Evolutionary conservation across 1,284 basidiomycete genomes (phyloP).

Genomic region (Cryptococcus depauperatus): DNA sequence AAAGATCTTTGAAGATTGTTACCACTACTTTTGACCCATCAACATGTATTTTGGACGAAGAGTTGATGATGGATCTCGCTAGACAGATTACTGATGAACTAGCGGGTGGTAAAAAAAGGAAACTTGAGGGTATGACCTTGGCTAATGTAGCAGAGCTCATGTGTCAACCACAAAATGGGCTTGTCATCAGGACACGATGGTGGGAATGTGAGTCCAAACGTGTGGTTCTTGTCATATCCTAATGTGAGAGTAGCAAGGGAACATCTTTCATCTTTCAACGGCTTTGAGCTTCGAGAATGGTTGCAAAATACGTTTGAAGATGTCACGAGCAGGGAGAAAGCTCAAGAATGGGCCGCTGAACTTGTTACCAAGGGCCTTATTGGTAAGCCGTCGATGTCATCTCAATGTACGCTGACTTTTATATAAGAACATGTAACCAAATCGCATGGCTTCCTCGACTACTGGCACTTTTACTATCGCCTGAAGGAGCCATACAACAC

Average conservation of each 20-base stretch:
- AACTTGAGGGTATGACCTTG: conserved; percentile 37
- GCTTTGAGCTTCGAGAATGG: conserved; percentile 79
- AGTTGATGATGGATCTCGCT: conserved; percentile 66
- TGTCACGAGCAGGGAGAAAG: conserved; percentile 68
- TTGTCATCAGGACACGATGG: conserved; percentile 40
- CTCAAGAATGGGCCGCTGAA: conserved; percentile 65
- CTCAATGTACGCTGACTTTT: not conserved
- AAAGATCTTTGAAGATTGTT: conserved; percentile 60
- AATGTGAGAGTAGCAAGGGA: conserved; percentile 7
- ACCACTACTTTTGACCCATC: conserved; percentile 75
- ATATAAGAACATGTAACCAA: conserved; percentile 61
- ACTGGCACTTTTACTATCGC: conserved; percentile 76
- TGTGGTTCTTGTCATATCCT: too few species aligned
- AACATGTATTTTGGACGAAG: conserved; percentile 66
- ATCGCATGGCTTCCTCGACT: conserved; percentile 68
- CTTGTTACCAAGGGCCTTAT: conserved; percentile 71
- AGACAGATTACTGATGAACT: conserved; percentile 50
- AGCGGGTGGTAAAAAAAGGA: conserved; percentile 24
- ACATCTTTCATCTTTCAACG: conserved; percentile 64
- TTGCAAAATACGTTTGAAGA: conserved; percentile 76
- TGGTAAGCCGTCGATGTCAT: conserved; percentile 33
- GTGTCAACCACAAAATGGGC: conserved; percentile 38
- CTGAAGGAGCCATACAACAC: conserved; percentile 61
- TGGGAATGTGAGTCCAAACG: conserved; percentile 37
- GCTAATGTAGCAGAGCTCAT: conserved; percentile 37